These are phyloP conservation scores for Blastomyces percursus DNA, from an alignment of 2,329 filamentous ascomycete genomes.

Conservation along the genomic window DNA sequence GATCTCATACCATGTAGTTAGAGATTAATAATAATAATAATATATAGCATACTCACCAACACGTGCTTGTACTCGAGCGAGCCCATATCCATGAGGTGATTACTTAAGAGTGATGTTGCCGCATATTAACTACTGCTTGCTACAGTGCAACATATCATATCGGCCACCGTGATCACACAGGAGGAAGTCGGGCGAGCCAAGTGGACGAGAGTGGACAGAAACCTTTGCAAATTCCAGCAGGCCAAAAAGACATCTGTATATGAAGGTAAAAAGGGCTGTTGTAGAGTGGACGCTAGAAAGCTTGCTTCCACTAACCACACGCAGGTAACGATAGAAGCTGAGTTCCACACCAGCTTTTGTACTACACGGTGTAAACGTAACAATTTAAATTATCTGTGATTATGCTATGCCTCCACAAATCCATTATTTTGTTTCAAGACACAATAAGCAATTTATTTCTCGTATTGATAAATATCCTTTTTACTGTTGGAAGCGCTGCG, in stretches of 20 bases:
- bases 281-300: no score
- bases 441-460: background rate
- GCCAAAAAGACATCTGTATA: background rate
- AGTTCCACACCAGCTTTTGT: no score
- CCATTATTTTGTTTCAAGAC: background rate
- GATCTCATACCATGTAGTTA: no score
- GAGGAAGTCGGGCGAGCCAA: background rate
- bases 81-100: no score
- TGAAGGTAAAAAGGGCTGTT: background rate
- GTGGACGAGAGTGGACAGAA: background rate
- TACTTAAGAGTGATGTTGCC: no score
- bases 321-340: no score
- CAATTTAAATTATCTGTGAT: background rate
- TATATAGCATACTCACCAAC: no score
- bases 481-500: background rate
- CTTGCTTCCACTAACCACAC: no score
- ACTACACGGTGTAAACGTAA: background rate
- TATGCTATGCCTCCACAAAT: background rate
- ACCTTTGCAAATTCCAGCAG: background rate
- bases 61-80: no score
- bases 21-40: no score
- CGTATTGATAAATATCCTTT: background rate
- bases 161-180: background rate
- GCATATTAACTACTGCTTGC: no score
- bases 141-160: no score